A percentile compares a stretch with the other conserved stretches of the same genome.
Conservation (phyloP, 2,329 filamentous ascomycete species). For the Teratosphaeria nubilosa region DNA sequence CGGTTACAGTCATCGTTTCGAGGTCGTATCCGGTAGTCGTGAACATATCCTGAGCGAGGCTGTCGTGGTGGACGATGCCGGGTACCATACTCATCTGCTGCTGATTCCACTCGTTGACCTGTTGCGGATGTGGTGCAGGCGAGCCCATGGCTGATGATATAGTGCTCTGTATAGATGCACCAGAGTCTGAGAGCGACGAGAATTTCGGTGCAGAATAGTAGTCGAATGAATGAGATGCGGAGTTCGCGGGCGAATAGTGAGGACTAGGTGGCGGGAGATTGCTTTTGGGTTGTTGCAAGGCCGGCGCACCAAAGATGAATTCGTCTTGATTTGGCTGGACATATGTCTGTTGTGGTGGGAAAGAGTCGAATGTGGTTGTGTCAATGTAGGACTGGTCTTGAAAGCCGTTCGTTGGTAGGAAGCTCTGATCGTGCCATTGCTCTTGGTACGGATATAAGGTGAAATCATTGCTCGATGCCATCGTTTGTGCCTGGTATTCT, state of each 20-base stretch:
- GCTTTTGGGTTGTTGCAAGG: slow-evolving; percentile 28
- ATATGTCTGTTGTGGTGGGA: slow-evolving; percentile 24
- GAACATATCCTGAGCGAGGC: slow-evolving; percentile 40
- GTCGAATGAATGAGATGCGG: slow-evolving; percentile 37
- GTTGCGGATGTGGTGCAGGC: slow-evolving; percentile 49
- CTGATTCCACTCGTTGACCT: slow-evolving; percentile 47
- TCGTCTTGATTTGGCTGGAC: slow-evolving; percentile 25
- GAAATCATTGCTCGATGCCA: slow-evolving; percentile 22
- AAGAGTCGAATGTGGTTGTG: slow-evolving; percentile 28
- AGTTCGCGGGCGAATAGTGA: slow-evolving; percentile 34
- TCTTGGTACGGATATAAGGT: slow-evolving; percentile 23
- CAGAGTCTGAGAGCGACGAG: slow-evolving; percentile 41
- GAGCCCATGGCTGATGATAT: slow-evolving; percentile 43
- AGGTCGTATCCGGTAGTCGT: slow-evolving; percentile 48
- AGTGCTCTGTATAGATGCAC: slow-evolving; percentile 37
- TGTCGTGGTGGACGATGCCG: slow-evolving; percentile 51
- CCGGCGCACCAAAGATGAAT: slow-evolving; percentile 27
- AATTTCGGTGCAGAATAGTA: slow-evolving; percentile 34
- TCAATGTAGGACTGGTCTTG: slow-evolving; percentile 17
- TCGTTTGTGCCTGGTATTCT: slow-evolving; percentile 18
- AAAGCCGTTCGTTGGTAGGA: slow-evolving; percentile 16
- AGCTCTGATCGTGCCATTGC: slow-evolving; percentile 20
- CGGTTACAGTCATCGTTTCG: slow-evolving; percentile 36
- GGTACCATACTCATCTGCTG: slow-evolving; percentile 44
- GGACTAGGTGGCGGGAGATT: slow-evolving; percentile 28